phyloP scores from a whole-genome alignment of 2,329 filamentous ascomycete species.

The Penicillium hesseltinei region DNA sequence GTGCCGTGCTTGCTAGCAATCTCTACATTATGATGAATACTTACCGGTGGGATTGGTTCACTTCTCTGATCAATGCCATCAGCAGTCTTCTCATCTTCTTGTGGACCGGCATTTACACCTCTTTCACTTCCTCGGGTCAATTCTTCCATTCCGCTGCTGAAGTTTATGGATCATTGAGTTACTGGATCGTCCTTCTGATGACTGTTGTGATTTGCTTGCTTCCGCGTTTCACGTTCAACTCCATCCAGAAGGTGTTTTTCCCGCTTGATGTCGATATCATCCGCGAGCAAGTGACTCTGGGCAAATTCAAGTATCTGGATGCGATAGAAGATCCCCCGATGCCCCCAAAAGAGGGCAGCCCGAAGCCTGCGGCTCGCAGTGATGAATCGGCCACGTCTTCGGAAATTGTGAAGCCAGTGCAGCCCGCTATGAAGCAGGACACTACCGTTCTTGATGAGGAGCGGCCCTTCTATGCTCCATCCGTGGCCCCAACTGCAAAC shows the following conservation, averaged over 20 bases:
- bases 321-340: slow-evolving; percentile 48
- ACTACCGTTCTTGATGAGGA: slow-evolving; percentile 78
- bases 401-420: slow-evolving; percentile 49
- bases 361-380: slow-evolving; percentile 39
- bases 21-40: slow-evolving; percentile 93
- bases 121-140: slow-evolving; percentile 55
- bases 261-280: slow-evolving; percentile 94
- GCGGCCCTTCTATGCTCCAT: slow-evolving; percentile 90
- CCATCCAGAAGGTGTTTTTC: slow-evolving; percentile 88
- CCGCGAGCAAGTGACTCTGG: slow-evolving; percentile 82
- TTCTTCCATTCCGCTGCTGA: slow-evolving; percentile 78
- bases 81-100: slow-evolving; percentile 88
- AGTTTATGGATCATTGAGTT: slow-evolving; percentile 76
- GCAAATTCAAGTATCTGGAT: slow-evolving; percentile 74
- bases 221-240: slow-evolving; percentile 82
- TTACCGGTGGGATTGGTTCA: slow-evolving; percentile 98
- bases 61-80: slow-evolving; percentile 74
- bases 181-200: slow-evolving; percentile 81
- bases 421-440: slow-evolving; percentile 58
- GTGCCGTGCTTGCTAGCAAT: slow-evolving; percentile 85
- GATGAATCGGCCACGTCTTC: slow-evolving; percentile 42
- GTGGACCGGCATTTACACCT: slow-evolving; percentile 88
- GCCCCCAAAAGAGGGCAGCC: slow-evolving; percentile 44
- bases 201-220: slow-evolving; percentile 79
- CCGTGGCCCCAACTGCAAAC: slow-evolving; percentile 71